A percentile compares a stretch with the other conserved stretches of the same genome.
Conservation (phyloP, 768 basidiomycete genomes). For the Agrocybe chaxingu region DNA sequence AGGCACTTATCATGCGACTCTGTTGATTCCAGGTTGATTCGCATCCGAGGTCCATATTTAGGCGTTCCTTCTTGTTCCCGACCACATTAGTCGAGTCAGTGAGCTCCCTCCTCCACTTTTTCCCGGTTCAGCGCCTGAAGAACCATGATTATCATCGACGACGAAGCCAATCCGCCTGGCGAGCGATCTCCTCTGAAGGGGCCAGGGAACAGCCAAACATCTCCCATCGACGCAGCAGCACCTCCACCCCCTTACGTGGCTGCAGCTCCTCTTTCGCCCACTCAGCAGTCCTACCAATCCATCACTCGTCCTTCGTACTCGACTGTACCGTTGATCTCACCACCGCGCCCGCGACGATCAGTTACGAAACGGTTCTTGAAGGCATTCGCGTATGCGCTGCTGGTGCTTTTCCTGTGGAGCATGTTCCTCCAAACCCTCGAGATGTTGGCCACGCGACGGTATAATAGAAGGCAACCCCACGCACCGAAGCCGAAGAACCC, state of each 20-base stretch:
- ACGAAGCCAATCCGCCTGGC: constrained; percentile 4
- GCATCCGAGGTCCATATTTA: no score
- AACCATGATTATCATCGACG: constrained; percentile 5
- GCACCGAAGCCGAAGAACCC: no score
- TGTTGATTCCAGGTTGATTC: no score
- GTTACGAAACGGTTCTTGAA: constrained; percentile 12
- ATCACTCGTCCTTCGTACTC: background rate
- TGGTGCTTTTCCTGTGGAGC: constrained; percentile 18
- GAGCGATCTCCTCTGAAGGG: constrained; percentile 22
- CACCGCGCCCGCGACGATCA: no score
- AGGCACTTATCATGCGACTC: no score
- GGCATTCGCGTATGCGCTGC: constrained; percentile 15
- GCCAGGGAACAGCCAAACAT: background rate
- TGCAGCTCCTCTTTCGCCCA: background rate
- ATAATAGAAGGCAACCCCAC: no score
- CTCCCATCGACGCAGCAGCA: background rate
- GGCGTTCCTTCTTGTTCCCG: background rate
- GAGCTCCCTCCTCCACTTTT: background rate
- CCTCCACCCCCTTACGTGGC: constrained; percentile 12
- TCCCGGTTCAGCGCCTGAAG: background rate
- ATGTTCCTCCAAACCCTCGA: constrained; percentile 16
- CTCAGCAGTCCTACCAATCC: background rate
- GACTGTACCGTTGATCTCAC: no score
- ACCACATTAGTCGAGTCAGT: background rate
- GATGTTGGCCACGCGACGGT: background rate